Evolutionary conservation across 306 rosid species (phyloP).

Genomic region (Cucumis sativus): DNA sequence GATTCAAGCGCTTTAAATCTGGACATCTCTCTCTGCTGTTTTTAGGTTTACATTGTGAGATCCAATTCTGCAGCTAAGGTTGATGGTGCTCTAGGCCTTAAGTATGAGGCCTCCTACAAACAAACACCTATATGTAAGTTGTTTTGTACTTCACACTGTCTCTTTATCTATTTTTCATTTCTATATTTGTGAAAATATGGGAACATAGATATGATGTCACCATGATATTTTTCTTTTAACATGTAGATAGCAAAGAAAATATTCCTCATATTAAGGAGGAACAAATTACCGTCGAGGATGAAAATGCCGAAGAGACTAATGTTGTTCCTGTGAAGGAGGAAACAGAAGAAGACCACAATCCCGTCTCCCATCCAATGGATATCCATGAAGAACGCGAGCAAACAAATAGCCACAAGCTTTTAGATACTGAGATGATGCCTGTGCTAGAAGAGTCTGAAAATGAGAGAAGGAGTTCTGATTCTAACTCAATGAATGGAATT

Average conservation of each 20-base stretch:
- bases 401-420: neutral
- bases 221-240: neutral
- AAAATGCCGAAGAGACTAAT: neutral
- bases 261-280: constrained; percentile 4
- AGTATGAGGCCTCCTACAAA: constrained; percentile 12
- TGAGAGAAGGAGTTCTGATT: constrained; percentile 12
- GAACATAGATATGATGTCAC: neutral
- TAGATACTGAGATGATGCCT: neutral
- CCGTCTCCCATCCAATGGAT: constrained; percentile 6
- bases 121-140: constrained; percentile 13
- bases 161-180: neutral
- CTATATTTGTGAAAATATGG: neutral
- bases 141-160: neutral
- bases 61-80: constrained; percentile 22
- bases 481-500: constrained; percentile 19
- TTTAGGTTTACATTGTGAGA: constrained; percentile 50
- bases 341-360: neutral
- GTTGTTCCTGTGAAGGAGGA: neutral
- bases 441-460: constrained; percentile 14
- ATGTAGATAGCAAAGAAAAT: constrained; percentile 5
- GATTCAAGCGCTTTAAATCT: neutral
- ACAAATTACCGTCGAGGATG: neutral
- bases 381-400: constrained; percentile 6
- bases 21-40: neutral
- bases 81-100: constrained; percentile 31